These are phyloP conservation scores for Crassisporium funariophilum DNA, from an alignment of 768 basidiomycete species.

Conservation along the genomic window DNA sequence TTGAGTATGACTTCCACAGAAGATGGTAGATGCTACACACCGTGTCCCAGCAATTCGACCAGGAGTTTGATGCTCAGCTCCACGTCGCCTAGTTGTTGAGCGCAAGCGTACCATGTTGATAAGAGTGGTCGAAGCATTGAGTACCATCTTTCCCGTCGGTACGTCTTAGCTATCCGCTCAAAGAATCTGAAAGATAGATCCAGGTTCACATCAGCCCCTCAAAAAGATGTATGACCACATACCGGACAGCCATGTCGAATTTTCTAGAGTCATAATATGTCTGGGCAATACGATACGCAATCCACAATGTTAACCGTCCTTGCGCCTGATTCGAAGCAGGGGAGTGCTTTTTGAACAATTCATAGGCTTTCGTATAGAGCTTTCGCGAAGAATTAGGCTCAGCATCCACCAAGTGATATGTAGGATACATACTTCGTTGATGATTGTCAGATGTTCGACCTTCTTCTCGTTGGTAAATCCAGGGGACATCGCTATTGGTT, in stretches of 20 bases:
- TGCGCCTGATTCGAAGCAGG: conserved; percentile 53
- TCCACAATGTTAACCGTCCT: conserved; percentile 82
- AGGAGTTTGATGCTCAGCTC: conserved; percentile 76
- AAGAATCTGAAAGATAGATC: conserved; percentile 70
- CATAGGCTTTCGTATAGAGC: conserved; percentile 95
- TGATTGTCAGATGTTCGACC: conserved; percentile 81
- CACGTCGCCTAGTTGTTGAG: conserved; percentile 74
- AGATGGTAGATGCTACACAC: conserved; percentile 38
- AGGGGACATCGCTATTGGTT: conserved; percentile 47
- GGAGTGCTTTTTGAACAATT: conserved; percentile 82
- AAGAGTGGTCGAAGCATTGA: conserved; percentile 74
- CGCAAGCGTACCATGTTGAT: conserved; percentile 80
- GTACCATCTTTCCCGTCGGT: conserved; percentile 84
- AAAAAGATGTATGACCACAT: conserved; percentile 17
- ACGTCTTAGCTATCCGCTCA: conserved; percentile 88
- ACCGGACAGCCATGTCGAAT: conserved; percentile 89
- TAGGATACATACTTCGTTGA: conserved; percentile 67
- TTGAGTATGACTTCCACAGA: conserved; percentile 1
- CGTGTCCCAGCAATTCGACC: conserved; percentile 81
- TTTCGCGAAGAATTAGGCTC: conserved; percentile 29
- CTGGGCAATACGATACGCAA: conserved; percentile 88
- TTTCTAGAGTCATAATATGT: conserved; percentile 81
- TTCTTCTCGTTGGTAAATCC: conserved; percentile 90
- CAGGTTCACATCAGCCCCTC: not conserved
- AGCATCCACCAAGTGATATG: not conserved